Evolutionary conservation across 225 moss, liverwort and hornwort species (phyloP), one percentile per base, ranked within the genome.

Genomic region (Bryum argenteum): DNA sequence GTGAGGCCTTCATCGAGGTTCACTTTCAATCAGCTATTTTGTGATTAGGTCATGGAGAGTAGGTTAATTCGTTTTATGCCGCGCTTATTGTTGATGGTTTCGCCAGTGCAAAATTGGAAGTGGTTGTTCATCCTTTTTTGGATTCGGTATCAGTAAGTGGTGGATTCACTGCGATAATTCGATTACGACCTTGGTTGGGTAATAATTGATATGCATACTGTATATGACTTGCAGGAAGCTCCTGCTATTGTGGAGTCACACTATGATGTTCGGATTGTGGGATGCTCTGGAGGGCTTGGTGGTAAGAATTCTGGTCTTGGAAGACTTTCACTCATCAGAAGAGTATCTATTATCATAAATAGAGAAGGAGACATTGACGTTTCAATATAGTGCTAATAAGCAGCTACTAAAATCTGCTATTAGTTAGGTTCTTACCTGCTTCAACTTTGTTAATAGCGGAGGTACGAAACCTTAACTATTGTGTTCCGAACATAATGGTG

Each of bases 271-370:
- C 86, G 94, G 73, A 94, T 92, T 67, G 94, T 97, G 74, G 97
- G 97, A 17, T 97, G 97, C 74, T 94, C 97, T 39, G 97, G 97
- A 79, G 97, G 97, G 70, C 65, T 91, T 71, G 92, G 89, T 65
- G 97, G 95, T 95, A 52, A 65, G 62, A 9, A 12, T 75, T 33
- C 63, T 53, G 61, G 70, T 19, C 21, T 59, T 6, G 40, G 26
- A 5, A 61, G n/a, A 28, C 10, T 12, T 54, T 2, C 2, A 13
- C 7, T 33, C 33, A 33, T 33, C 33, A 3, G 7, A 33, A 33
- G 33, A 33, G 6, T 68, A 1, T 39, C 53, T 16, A 26, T 1
- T 8, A 39, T 47, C n/a, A 43, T 8, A 1, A n/a, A 53, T 33
- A 52, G 2, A 38, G 11, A 43, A 10, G 8, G 2, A 13, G 52